These are phyloP conservation scores for Acacia acuminata DNA, from an alignment of 306 rosid species.

Conservation along the genomic window DNA sequence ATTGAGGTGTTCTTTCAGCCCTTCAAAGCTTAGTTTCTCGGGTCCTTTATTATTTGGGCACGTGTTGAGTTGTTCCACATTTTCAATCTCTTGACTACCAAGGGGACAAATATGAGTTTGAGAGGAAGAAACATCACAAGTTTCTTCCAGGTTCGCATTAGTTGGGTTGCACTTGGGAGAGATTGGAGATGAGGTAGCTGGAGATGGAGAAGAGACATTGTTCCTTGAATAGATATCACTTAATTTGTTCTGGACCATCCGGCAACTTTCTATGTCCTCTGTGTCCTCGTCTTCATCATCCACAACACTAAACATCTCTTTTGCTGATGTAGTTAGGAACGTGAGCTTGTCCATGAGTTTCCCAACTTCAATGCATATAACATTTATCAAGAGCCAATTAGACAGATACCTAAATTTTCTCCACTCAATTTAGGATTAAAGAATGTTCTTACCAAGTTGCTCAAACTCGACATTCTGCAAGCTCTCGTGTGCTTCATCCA, in stretches of 20 bases:
- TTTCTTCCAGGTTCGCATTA: not conserved
- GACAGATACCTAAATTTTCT: not conserved
- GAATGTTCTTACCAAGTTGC: conserved; percentile 28
- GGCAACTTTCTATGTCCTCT: not conserved
- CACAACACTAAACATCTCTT: conserved; percentile 29
- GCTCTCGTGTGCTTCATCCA: conserved; percentile 18
- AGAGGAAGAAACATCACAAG: not conserved
- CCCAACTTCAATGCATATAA: not conserved
- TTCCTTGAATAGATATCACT: conserved; percentile 14
- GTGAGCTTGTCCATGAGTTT: conserved; percentile 29
- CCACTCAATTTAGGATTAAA: not conserved
- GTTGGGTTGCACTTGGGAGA: conserved; percentile 8
- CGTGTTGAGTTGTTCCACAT: conserved; percentile 24
- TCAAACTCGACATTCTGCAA: conserved; percentile 23
- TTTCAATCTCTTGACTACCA: conserved; percentile 27
- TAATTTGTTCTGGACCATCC: conserved; percentile 11
- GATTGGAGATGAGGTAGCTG: conserved; percentile 25
- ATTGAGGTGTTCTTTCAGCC: not conserved
- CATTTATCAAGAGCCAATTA: not conserved
- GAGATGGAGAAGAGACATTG: conserved; percentile 13
- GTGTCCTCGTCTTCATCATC: conserved; percentile 42
- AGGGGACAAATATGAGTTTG: conserved; percentile 28
- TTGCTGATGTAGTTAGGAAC: conserved; percentile 30
- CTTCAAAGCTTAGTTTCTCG: not conserved
- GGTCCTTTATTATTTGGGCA: not conserved